A percentile compares a stretch with the other conserved stretches of the same genome.
These are phyloP conservation scores for Sisymbrium irio DNA, from an alignment of 345 rosid genomes.

Conservation along the genomic window DNA sequence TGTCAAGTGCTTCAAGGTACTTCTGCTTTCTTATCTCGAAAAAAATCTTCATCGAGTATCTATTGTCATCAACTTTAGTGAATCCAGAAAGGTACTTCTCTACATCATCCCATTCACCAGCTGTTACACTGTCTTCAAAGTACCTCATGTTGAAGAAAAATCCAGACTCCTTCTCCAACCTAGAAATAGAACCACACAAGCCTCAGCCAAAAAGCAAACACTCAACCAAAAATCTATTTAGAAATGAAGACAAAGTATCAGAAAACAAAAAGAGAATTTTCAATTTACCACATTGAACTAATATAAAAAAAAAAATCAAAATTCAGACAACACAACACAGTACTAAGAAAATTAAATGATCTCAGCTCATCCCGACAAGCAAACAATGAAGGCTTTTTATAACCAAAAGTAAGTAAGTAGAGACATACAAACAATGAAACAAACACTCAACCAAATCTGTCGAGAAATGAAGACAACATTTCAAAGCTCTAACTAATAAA, in stretches of 20 bases:
- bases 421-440: too few species aligned
- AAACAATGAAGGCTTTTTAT: too few species aligned
- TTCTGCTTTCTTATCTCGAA: conserved; percentile 51
- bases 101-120: conserved; percentile 52
- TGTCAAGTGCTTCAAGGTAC: conserved; percentile 49
- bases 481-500: background rate
- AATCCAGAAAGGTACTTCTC: conserved; percentile 50
- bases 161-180: conserved; percentile 49
- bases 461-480: too few species aligned
- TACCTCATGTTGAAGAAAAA: conserved; percentile 50
- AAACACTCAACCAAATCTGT: too few species aligned
- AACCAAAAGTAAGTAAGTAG: too few species aligned
- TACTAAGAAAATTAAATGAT: too few species aligned
- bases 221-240: background rate
- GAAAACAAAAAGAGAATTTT: background rate
- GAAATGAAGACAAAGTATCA: background rate
- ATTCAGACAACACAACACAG: too few species aligned
- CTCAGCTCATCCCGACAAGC: too few species aligned
- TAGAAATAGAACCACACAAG: background rate
- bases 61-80: conserved; percentile 47
- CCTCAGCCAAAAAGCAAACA: background rate
- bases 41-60: conserved; percentile 47
- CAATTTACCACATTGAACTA: too few species aligned
- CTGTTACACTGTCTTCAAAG: conserved; percentile 45
- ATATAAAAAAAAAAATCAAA: too few species aligned